Percentiles rank a stretch among this genome's conserved stretches.
Evolutionary conservation across 2,329 filamentous ascomycete genomes (phyloP).

Genomic region (Rhexocercosporidium sp.): DNA sequence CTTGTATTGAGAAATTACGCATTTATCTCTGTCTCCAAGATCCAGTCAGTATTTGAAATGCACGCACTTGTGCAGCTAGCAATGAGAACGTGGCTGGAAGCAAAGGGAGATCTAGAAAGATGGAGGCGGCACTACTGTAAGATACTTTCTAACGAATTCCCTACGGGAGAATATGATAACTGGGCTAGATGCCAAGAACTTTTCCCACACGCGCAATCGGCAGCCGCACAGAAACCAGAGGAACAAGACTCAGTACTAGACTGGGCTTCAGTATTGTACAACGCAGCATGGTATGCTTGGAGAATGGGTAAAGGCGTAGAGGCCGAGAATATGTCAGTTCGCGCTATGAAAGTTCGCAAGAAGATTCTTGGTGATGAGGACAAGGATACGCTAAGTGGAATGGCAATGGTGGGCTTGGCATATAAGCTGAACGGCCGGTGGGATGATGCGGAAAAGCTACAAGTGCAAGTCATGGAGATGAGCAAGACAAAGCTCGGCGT

Average conservation of each 20-base stretch:
- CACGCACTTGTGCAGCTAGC: constrained; percentile 7
- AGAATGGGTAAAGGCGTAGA: constrained; percentile 25
- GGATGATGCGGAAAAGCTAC: constrained; percentile 24
- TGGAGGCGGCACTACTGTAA: constrained; percentile 42
- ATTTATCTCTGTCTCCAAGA: constrained; percentile 44
- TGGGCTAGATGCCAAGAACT: constrained; percentile 32
- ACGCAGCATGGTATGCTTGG: constrained; percentile 31
- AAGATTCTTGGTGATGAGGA: constrained; percentile 26
- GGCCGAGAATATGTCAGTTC: constrained; percentile 17
- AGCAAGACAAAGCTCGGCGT: constrained; percentile 17
- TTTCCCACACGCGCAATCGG: constrained; percentile 32
- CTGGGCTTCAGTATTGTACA: constrained; percentile 31
- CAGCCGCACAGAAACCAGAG: constrained; percentile 26
- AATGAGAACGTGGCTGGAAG: constrained; percentile 27
- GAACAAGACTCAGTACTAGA: constrained; percentile 22
- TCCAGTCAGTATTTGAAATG: no score
- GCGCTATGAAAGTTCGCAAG: constrained; percentile 26
- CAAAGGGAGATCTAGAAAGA: constrained; percentile 33
- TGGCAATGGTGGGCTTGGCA: constrained; percentile 25
- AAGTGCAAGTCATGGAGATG: constrained; percentile 21
- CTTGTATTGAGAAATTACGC: constrained; percentile 44
- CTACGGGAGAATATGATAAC: constrained; percentile 32
- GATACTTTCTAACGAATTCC: constrained; percentile 36
- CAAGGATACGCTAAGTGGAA: constrained; percentile 28
- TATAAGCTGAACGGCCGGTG: constrained; percentile 20